Base-by-base conservation (phyloP, 108 stramenopile species). In the Ochromonas danica region DNA sequence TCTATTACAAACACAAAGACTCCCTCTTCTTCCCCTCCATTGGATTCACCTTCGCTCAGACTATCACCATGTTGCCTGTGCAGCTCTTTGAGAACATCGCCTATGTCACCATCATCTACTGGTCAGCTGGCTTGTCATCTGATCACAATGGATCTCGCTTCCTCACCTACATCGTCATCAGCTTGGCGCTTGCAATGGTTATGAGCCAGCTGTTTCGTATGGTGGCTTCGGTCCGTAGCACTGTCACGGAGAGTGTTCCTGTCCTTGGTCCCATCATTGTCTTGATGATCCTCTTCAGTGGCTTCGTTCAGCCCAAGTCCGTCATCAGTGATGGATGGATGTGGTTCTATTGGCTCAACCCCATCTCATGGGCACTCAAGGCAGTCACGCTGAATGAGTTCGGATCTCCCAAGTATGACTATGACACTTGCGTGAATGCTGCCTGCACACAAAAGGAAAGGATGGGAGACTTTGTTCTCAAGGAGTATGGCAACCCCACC, bases 1-100 rank as follows among this genome's bases (percentile, higher is more conserved):
- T 93, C 10, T 90, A 93, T 42, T 92, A 95, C 88, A 94, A 95
- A 78, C 93, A 94, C 62, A 88, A 87, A 41, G 90, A 91, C 72
- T 89, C 91, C 0, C 88, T 89, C 51, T 93, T 94, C 77, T 93
- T 91, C 79, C 93, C 92, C 42, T 91, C 92, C 35, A 88, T 80
- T 80, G 31, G 33, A 3, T 78, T 77, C 74, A 14, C 40, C 39
- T 63, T 63, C 45, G 31, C 78, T 61, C n/a, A 25, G 10, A 40
- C 38, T 17, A 3, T 82, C 30, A 22, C 35, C 6, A 1, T 42
- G 31, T 27, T 77, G 0, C 67, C 81, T 0, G 17, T 82, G 6
- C 43, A 78, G 60, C 0, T 74, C 14, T 17, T 67, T 0, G 79
- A 86, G 30, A 61, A 74, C n/a, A 22, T 71, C 31, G n/a, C 89